Evolutionary conservation across 768 basidiomycete species (phyloP), one percentile per base, ranked within the genome.

Genomic region (Boletus rubroflammeus): DNA sequence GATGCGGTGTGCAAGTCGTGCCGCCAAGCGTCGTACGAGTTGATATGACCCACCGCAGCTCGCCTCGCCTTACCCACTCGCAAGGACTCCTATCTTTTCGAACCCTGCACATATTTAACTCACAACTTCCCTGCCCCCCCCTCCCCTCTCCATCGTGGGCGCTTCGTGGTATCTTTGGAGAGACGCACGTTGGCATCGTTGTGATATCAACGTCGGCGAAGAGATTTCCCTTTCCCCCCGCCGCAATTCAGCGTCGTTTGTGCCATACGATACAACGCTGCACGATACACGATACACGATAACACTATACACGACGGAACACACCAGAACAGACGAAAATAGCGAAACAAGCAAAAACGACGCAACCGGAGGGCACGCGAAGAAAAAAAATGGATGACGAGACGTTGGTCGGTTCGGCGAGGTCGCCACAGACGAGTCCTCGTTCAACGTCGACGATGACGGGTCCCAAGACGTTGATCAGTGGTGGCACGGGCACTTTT

Each of bases 301-400:
- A 23, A 4, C 54, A 28, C 34, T 9, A 31, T 28, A 42, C 4
- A 36, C 15, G 4, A 29, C 47, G 14, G 32, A 15, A 39, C 35
- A 8, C 36, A 13, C 41, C 6, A 35, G 14, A 23, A 11, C 32
- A 5, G 19, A 39, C 50, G 13, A 51, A 47, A 32, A 53, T 38
- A 56, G 34, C 51, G 42, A 25, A 3, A 23, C 23, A 6, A 41
- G 2, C 17, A 3, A 34, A 15, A 29, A 14, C 32, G 3, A 40
- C 47, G 11, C 32, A 31, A 21, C n/a, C 13, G 15, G 44, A 46
- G 34, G 38, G 23, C 13, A 35, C 8, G 6, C 49, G 14, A 40
- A 39, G 5, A 19, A 26, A 11, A n/a, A 55, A 8, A 6, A 67
- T 67, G 62, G 67, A 66, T 10, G 64, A 67, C 17, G 64, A 67